Conservation (phyloP, 208 protist genomes). For the Naegleria lovaniensis region DNA sequence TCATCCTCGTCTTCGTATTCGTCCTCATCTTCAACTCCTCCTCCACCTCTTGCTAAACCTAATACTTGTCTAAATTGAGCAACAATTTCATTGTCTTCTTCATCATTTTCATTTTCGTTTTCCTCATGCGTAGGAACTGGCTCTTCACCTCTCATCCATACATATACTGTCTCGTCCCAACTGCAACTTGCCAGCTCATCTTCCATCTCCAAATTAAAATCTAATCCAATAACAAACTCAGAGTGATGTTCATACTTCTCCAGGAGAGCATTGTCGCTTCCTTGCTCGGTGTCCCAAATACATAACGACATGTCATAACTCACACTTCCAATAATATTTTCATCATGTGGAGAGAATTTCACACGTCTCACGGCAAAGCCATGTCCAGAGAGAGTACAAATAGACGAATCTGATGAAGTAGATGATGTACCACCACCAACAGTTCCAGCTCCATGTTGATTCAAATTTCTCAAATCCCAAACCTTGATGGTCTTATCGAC, state of each 20-base stretch:
- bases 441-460: neutral
- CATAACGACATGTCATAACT: slow-evolving; percentile 45
- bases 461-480: slow-evolving; percentile 45
- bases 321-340: slow-evolving; percentile 37
- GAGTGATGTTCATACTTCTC: slow-evolving; percentile 38
- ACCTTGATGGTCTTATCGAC: slow-evolving; percentile 44
- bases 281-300: slow-evolving; percentile 35
- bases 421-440: neutral
- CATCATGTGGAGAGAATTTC: slow-evolving; percentile 45
- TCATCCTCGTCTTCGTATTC: slow-evolving; percentile 6
- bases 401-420: neutral
- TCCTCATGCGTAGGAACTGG: slow-evolving; percentile 25
- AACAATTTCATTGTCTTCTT: neutral
- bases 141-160: slow-evolving; percentile 31
- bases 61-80: neutral
- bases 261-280: slow-evolving; percentile 4
- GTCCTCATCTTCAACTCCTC: neutral
- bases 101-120: neutral
- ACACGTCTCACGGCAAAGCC: slow-evolving; percentile 32
- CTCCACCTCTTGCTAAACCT: neutral
- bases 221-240: slow-evolving; percentile 51
- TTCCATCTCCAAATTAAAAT: slow-evolving; percentile 41
- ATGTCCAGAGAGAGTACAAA: slow-evolving; percentile 27
- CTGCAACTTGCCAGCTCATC: slow-evolving; percentile 31
- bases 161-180: slow-evolving; percentile 36